Evolutionary conservation across 768 basidiomycete species (phyloP), one percentile per base, ranked within the genome.

Genomic region (Pisolithus microcarpus): DNA sequence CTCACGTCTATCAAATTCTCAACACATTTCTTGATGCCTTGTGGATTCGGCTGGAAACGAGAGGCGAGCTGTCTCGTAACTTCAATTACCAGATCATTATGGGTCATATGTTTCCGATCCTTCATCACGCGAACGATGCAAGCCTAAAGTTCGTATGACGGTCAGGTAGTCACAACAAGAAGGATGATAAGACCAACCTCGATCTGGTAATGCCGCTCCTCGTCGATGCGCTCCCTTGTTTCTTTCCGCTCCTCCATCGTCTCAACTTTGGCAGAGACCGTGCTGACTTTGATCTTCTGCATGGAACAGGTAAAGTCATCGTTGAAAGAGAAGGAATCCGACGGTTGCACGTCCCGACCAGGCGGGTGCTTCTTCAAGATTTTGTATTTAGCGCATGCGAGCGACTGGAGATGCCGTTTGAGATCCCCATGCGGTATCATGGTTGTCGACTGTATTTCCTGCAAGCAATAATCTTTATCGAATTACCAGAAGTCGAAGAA

Each of bases 121-220:
- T 98, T 98, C 95, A 99, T 98, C 26, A 97, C 84, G 30, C 96
- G 84, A 23, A 99, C 96, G 55, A 98, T 87, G 62, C 91, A 97
- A 1, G 96, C 96, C 94, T 26, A 26, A 26, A 26, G 26, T 99
- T 55, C 3, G 44, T n/a, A 42, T 46, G 19, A 31, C 42, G 15
- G n/a, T 19, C 16, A 43, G 31, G 38, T 4, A 36, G 1, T 43
- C 39, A 36, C 43, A 50, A 24, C 34, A 11, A 16, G n/a, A 40
- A 37, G 38, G 21, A 34, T 11, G 28, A 26, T 23, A 5, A 21
- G 37, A 9, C 80, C 48, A 54, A 91, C 95, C 73, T 98, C 95
- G 42, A 84, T 87, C 68, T 94, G 84, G 68, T 92, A 83, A 55
- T 77, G 82, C 43, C 96, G 74, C 65, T 95, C 93, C 63, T 97